A percentile compares a stretch with the other conserved stretches of the same genome.
Conservation (phyloP, 805 yeast species). For the Ogataea degrootiae region DNA sequence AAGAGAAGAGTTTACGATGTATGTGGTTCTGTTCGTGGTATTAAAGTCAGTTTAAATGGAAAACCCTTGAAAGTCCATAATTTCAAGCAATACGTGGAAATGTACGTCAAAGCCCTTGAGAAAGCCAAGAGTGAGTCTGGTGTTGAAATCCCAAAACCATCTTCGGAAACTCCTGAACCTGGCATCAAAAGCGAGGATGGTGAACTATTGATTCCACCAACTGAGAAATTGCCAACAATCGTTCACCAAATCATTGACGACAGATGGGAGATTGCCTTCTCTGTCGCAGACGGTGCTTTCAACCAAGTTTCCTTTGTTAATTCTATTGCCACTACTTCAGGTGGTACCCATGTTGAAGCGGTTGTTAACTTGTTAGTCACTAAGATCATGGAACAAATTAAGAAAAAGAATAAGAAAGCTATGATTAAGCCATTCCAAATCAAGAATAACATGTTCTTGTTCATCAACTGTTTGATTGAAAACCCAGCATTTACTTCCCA, state of each 20-base stretch:
- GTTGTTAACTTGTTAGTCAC: constrained; percentile 79
- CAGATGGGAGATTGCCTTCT: constrained; percentile 95
- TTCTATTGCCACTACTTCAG: constrained; percentile 94
- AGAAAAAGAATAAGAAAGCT: constrained; percentile 58
- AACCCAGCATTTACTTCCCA: constrained; percentile 98
- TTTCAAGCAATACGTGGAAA: constrained; percentile 84
- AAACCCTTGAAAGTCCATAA: constrained; percentile 60
- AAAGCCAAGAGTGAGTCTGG: constrained; percentile 37
- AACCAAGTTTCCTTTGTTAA: constrained; percentile 96
- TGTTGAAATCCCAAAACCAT: too few species aligned
- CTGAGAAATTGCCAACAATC: constrained; percentile 47
- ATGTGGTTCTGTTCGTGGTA: constrained; percentile 86
- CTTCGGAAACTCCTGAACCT: constrained; percentile 1
- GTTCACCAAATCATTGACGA: constrained; percentile 78
- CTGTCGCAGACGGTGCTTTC: constrained; percentile 83
- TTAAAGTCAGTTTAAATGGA: constrained; percentile 75
- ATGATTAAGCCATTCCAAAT: constrained; percentile 85
- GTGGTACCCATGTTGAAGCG: constrained; percentile 92
- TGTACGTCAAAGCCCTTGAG: constrained; percentile 77
- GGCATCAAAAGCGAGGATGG: constrained; percentile 9
- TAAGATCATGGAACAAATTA: constrained; percentile 68
- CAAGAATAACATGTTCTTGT: constrained; percentile 82
- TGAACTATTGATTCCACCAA: constrained; percentile 13
- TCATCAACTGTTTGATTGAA: constrained; percentile 87
- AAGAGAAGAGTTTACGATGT: constrained; percentile 93